Evolutionary conservation across 148 eudicot genomes (phyloP), one percentile per base, ranked within the genome.

Genomic region (Euryodendron excelsum): DNA sequence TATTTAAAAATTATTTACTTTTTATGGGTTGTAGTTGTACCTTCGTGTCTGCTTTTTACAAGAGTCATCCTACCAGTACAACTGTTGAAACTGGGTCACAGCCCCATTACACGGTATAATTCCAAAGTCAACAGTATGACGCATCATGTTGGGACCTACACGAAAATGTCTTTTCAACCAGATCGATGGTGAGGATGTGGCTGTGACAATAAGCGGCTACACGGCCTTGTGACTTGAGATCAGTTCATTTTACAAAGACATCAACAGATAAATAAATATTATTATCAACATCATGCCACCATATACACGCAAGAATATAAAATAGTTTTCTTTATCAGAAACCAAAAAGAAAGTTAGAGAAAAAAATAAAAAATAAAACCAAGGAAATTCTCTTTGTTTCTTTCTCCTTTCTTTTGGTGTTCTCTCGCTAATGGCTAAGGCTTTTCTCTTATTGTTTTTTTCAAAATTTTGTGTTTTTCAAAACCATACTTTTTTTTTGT

Each of bases 201-300:
- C 72, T 64, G 83, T 83, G 67, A 78, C 52, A 74, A 47, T 63
- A 72, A 82, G 61, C 61, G 21, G 33, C 18, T 33, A 4, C 77
- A 77, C 41, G 9, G 4, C 68, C 15, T 2, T 20, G 79, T 82
- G 77, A 78, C 53, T 44, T 64, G 74, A 77, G 55, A 68, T 4
- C 5, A 56, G 25, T 33, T 68, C 55, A 36, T 73, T 63, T 17
- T 34, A 37, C 45, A 47, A 55, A 73, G 18, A 39, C 68, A 21
- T 55, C 48, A 30, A 39, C 5, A 48, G 30, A 72, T n/a, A 84
- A 50, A 82, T 66, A 41, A 72, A 65, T 70, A 62, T 58, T 56
- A 73, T 79, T 67, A 79, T 85, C 85, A 72, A 73, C 81, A 80
- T 73, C 79, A 81, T 65, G 66, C 41, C 86, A 84, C 67, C 80